phyloP scores from a whole-genome alignment of 75 land plant species.

The Larix kaempferi region DNA sequence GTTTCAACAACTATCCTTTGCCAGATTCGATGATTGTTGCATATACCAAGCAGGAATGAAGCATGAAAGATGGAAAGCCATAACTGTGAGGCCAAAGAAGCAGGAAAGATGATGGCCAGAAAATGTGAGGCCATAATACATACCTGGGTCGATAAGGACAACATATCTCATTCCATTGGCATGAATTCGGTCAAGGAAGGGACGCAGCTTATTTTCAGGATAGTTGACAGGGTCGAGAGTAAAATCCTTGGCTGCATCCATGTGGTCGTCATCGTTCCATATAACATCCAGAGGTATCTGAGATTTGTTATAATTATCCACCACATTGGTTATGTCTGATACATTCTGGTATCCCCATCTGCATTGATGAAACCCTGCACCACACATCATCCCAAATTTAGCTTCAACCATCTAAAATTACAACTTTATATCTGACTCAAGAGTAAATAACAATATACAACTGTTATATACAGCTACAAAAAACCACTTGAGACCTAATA shows the following conservation, averaged over 20 bases:
- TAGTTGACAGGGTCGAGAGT: conserved; percentile 71
- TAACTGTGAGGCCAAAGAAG: no score
- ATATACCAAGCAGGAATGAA: no score
- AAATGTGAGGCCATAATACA: no score
- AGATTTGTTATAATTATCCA: conserved; percentile 54
- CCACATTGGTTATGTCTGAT: conserved; percentile 63
- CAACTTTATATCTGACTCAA: no score
- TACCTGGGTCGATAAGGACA: conserved; percentile 46
- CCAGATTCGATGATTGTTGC: no score
- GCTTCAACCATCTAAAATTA: no score
- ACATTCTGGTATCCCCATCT: conserved; percentile 82
- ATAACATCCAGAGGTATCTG: conserved; percentile 84
- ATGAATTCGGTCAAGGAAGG: conserved; percentile 71
- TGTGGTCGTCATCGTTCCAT: conserved; percentile 90
- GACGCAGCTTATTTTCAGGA: conserved; percentile 50
- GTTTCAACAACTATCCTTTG: no score
- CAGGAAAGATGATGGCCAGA: no score
- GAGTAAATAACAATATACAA: no score
- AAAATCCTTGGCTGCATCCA: conserved; percentile 82
- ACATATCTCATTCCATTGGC: conserved; percentile 47
- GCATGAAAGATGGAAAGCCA: no score
- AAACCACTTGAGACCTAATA: no score
- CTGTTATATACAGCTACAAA: no score
- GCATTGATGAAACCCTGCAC: conserved; percentile 88
- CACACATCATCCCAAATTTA: background rate